Base-by-base conservation (phyloP, 2,329 filamentous ascomycete species). In the Macroventuria anomochaeta region DNA sequence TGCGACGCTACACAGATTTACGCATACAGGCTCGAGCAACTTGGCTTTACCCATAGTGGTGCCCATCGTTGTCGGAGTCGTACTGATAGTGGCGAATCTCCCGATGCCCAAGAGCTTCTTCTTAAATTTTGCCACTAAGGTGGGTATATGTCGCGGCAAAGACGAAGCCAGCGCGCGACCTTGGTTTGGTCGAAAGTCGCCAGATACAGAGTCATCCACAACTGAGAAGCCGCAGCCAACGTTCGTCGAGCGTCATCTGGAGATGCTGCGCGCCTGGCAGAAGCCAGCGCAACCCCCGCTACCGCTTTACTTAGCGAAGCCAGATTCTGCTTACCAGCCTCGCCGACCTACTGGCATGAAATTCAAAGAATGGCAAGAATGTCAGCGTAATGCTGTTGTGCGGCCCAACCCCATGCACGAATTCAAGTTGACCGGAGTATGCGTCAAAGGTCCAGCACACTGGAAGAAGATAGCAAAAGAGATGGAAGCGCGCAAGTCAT, bases 261-360 rank as follows among this genome's bases (percentile, higher is more conserved):
- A 32, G 8, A 28, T 8, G n/a, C 51, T 59, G 39, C 44, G 57
- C 18, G 36, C 31, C 23, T 59, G 53, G 59, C 31, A 50, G 21
- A 59, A 58, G 3, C 7, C 18, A 20, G 18, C 31, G 17, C 42
- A 32, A 34, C 23, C 17, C 8, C 37, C 10, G 2, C 23, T 32
- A n/a, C 31, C 33, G 11, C 13, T 42, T 8, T 17, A 33, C 11
- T 6, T 33, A 7, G 18, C 31, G 8, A 26, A 37, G 37, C 5
- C 37, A 36, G 37, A 23, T 3, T 11, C 11, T 20, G 17, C 12
- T 12, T 13, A 32, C 11, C 28, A 40, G 4, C 15, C 46, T 40
- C 29, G 28, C 17, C 37, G 29, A 48, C 36, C 20, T 10, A 3
- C 21, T 31, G 29, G 11, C 11, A 33, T 42, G 17, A 26, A 13